These are phyloP conservation scores for Acmispon strigosus DNA, from an alignment of 306 rosid genomes.

Conservation along the genomic window DNA sequence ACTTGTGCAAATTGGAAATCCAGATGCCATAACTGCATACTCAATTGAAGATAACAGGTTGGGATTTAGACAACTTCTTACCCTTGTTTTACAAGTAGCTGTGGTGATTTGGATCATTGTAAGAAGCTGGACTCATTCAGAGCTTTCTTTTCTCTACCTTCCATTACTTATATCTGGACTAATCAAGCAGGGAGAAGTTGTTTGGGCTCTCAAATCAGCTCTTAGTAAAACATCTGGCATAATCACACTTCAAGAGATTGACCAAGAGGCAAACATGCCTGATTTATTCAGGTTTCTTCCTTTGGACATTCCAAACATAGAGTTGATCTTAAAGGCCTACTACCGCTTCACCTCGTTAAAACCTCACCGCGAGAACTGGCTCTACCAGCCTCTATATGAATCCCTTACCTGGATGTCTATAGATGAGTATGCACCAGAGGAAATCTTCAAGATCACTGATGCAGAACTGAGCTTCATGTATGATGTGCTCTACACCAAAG, in stretches of 20 bases:
- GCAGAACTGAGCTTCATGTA: constrained; percentile 63
- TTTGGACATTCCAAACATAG: constrained; percentile 34
- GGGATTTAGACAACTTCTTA: constrained; percentile 47
- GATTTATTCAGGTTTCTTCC: constrained; percentile 36
- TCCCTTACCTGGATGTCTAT: constrained; percentile 33
- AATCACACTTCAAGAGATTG: constrained; percentile 35
- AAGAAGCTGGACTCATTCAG: constrained; percentile 50
- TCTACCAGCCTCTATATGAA: constrained; percentile 43
- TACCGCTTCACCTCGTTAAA: constrained; percentile 48
- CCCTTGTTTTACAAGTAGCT: constrained; percentile 44
- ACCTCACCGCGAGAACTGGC: constrained; percentile 59
- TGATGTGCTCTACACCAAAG: constrained; percentile 64
- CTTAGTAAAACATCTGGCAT: constrained; percentile 34
- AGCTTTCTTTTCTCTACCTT: constrained; percentile 46
- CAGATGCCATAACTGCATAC: constrained; percentile 64
- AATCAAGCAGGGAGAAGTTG: constrained; percentile 59
- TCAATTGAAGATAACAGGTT: constrained; percentile 56
- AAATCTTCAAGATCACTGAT: constrained; percentile 47
- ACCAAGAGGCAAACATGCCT: constrained; percentile 37
- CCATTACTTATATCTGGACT: constrained; percentile 49
- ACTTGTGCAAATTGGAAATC: constrained; percentile 58
- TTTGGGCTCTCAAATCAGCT: constrained; percentile 60
- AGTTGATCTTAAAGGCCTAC: constrained; percentile 50
- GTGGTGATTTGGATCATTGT: constrained; percentile 44
- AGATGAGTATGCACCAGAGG: constrained; percentile 25